Conservation (phyloP, 257 asterid species). For the Solanum pinnatisectum region DNA sequence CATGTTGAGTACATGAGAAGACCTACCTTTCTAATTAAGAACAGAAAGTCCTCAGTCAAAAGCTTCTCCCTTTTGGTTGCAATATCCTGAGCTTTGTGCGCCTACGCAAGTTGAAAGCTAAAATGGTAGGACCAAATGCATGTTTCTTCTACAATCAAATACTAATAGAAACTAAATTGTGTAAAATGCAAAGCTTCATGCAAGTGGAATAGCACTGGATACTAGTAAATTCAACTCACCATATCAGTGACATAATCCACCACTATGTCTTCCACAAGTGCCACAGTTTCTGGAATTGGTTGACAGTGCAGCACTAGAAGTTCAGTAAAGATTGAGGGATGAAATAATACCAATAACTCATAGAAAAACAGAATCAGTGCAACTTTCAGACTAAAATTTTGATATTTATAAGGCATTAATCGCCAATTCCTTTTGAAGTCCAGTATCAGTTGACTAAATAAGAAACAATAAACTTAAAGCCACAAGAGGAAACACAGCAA, state of each 20-base stretch:
- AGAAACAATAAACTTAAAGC: background rate
- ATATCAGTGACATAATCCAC: slow-evolving; percentile 86
- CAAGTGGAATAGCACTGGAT: background rate
- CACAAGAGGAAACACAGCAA: background rate
- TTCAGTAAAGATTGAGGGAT: background rate
- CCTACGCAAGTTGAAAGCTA: slow-evolving; percentile 22
- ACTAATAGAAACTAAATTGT: background rate
- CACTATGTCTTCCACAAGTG: slow-evolving; percentile 84
- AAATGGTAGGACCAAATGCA: background rate
- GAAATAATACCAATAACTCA: background rate
- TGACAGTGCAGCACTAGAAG: slow-evolving; percentile 16
- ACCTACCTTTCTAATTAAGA: slow-evolving; percentile 70
- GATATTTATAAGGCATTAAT: background rate
- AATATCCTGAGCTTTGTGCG: slow-evolving; percentile 76
- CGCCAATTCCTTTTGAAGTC: background rate
- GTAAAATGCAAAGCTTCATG: background rate
- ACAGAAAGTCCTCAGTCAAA: slow-evolving; percentile 77
- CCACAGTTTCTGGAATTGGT: slow-evolving; percentile 85
- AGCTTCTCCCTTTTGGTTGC: slow-evolving; percentile 83
- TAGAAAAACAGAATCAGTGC: background rate
- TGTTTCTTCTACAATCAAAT: background rate
- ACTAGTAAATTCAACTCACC: slow-evolving; percentile 32
- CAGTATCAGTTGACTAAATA: background rate
- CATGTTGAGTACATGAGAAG: background rate
- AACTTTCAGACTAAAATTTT: background rate